Evolutionary conservation across 768 basidiomycete genomes (phyloP).

Genomic region (Neoboletus magnificus): DNA sequence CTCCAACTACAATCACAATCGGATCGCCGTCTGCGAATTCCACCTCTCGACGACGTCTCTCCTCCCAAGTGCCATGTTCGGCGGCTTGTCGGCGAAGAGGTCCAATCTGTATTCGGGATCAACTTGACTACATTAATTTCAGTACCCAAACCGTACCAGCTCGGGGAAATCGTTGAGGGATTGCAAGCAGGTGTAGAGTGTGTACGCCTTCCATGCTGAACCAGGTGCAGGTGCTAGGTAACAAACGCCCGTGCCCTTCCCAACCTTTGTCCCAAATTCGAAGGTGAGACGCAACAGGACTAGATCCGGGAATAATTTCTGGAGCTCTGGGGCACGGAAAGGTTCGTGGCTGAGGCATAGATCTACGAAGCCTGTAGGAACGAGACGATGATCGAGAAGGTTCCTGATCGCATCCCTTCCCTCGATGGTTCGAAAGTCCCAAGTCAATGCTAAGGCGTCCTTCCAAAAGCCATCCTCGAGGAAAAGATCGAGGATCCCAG

Average conservation of each 20-base stretch:
- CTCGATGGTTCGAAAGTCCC: conserved; percentile 51
- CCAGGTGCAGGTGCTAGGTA: conserved; percentile 47
- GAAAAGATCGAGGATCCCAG: conserved; percentile 25
- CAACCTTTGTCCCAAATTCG: conserved; percentile 49
- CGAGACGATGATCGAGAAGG: conserved; percentile 41
- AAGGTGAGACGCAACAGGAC: conserved; percentile 57
- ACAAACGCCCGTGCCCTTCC: conserved; percentile 49
- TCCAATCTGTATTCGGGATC: conserved; percentile 29
- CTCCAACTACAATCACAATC: conserved; percentile 60
- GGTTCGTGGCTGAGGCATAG: conserved; percentile 19
- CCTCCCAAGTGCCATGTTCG: conserved; percentile 56
- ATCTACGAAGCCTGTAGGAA: conserved; percentile 16
- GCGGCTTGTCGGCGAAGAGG: conserved; percentile 39
- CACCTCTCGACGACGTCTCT: conserved; percentile 38
- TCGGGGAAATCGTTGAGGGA: conserved; percentile 56
- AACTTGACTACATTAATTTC: not conserved
- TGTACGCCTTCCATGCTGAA: conserved; percentile 56
- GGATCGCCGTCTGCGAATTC: conserved; percentile 51
- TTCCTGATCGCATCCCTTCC: conserved; percentile 36
- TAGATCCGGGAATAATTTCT: conserved; percentile 49
- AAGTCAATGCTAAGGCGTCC: conserved; percentile 51
- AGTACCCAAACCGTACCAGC: conserved; percentile 23
- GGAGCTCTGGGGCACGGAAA: conserved; percentile 32
- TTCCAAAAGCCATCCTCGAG: conserved; percentile 44
- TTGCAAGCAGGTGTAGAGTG: conserved; percentile 58